Conservation (phyloP, 495 filamentous ascomycete genomes). For the Entonaema liquescens region DNA sequence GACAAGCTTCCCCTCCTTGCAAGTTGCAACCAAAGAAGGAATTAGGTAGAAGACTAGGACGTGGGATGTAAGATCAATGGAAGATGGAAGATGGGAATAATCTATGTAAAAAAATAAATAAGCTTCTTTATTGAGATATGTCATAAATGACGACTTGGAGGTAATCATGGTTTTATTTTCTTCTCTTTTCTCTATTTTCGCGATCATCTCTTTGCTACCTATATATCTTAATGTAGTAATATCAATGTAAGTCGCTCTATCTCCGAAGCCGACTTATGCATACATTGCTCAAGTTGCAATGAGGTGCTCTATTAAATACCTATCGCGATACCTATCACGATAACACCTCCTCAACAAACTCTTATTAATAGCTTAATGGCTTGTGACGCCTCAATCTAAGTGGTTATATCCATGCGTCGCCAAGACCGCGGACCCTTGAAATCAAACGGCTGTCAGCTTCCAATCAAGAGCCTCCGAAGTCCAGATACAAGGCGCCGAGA, state of each 20-base stretch:
- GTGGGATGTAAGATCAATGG: background rate
- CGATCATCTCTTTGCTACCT: background rate
- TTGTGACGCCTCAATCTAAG: background rate
- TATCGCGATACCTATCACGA: background rate
- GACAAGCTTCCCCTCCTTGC: background rate
- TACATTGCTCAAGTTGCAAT: too few relatives aligned
- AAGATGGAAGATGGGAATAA: background rate
- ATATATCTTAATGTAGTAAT: too few relatives aligned
- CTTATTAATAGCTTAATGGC: background rate
- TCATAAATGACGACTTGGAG: background rate
- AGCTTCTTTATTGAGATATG: background rate
- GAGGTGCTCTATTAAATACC: background rate
- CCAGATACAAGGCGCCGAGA: too few relatives aligned
- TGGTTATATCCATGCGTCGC: background rate
- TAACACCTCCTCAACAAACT: background rate
- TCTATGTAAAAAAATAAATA: background rate
- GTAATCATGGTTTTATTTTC: background rate
- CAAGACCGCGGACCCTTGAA: background rate
- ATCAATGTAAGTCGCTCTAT: background rate
- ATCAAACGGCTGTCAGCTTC: background rate
- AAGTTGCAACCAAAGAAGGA: background rate
- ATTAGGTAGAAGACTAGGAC: background rate
- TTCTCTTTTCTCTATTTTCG: background rate
- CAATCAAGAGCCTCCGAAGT: constrained; percentile 2
- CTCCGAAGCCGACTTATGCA: background rate